phyloP scores from a whole-genome alignment of 805 yeast genomes.

The Vanderwaltozyma yarrowii region DNA sequence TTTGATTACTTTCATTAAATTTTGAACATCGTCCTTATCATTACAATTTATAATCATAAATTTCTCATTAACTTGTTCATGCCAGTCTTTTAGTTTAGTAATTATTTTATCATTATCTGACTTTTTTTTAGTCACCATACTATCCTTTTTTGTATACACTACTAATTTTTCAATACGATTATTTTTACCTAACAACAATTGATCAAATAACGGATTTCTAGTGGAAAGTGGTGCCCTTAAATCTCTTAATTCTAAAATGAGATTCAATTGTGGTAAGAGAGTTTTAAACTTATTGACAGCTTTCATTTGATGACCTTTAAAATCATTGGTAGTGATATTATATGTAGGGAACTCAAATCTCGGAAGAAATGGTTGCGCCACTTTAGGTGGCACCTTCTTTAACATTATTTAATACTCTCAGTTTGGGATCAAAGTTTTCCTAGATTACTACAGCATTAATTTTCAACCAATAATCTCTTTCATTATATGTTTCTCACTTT shows the following conservation, averaged over 20 bases:
- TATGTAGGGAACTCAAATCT: slow-evolving; percentile 64
- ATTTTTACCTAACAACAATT: slow-evolving; percentile 42
- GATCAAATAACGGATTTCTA: slow-evolving; percentile 67
- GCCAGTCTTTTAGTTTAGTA: slow-evolving; percentile 38
- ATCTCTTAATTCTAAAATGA: slow-evolving; percentile 79
- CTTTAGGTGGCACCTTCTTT: too few species aligned
- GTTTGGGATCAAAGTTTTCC: too few species aligned
- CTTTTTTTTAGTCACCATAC: slow-evolving; percentile 28
- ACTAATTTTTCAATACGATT: slow-evolving; percentile 27
- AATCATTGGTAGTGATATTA: slow-evolving; percentile 60
- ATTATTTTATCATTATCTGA: slow-evolving; percentile 5
- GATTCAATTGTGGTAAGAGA: slow-evolving; percentile 69
- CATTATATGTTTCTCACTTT: too few species aligned
- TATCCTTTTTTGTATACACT: slow-evolving; percentile 69
- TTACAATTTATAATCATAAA: slow-evolving; percentile 53
- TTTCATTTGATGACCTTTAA: slow-evolving; percentile 83
- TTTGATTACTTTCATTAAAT: slow-evolving; percentile 41
- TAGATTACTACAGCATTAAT: too few species aligned
- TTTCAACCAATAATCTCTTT: too few species aligned
- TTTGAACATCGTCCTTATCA: slow-evolving; percentile 37
- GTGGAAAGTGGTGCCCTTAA: slow-evolving; percentile 83
- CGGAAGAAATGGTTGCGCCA: slow-evolving; percentile 43
- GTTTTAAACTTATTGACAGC: slow-evolving; percentile 61
- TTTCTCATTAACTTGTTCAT: slow-evolving; percentile 30
- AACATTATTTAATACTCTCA: too few species aligned